phyloP scores from a whole-genome alignment of 352 stramenopile species.

The Phytophthora tubulina region DNA sequence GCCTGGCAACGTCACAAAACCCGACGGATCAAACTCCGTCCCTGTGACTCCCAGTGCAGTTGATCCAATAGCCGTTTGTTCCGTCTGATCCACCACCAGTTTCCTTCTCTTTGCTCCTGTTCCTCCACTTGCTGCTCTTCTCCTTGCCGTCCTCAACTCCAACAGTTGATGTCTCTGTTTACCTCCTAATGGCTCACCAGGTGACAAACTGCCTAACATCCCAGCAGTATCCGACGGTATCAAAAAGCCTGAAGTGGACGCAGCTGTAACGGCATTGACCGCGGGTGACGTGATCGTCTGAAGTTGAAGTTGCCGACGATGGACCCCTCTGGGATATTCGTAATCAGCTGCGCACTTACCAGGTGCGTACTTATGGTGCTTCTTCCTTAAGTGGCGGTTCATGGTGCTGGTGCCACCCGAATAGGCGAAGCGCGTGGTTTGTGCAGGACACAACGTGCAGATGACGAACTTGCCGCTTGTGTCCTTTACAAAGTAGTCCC shows the following conservation, averaged over 20 bases:
- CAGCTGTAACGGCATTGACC: neutral
- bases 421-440: constrained; percentile 82
- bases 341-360: constrained; percentile 83
- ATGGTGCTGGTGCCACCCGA: constrained; percentile 86
- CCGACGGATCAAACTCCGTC: constrained; percentile 73
- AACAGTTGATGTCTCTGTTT: constrained; percentile 64
- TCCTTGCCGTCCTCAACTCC: constrained; percentile 63
- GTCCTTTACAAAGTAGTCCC: constrained; percentile 88
- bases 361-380: constrained; percentile 83
- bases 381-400: constrained; percentile 85
- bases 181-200: constrained; percentile 43
- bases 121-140: constrained; percentile 42
- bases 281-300: constrained; percentile 24
- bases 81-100: constrained; percentile 47
- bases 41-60: neutral
- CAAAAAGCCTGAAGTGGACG: constrained; percentile 1
- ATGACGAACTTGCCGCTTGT: constrained; percentile 80
- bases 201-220: constrained; percentile 53
- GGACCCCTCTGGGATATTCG: constrained; percentile 49
- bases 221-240: constrained; percentile 36
- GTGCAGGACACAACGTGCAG: constrained; percentile 74
- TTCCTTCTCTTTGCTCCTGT: constrained; percentile 51
- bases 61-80: constrained; percentile 2
- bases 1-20: constrained; percentile 60
- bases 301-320: constrained; percentile 17